phyloP scores from a whole-genome alignment of 106 monocot species.

The Allium fistulosum region DNA sequence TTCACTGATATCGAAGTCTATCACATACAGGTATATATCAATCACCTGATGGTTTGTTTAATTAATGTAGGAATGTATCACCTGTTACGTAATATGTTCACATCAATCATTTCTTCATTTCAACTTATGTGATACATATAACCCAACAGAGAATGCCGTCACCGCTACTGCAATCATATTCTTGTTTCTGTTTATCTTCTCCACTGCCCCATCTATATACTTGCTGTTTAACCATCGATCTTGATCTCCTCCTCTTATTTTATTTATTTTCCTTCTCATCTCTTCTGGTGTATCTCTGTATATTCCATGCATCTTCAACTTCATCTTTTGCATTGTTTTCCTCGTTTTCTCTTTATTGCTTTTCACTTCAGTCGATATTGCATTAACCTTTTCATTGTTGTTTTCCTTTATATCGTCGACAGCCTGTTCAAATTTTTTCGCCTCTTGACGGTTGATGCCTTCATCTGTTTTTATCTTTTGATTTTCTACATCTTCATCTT shows the following conservation, averaged over 20 bases:
- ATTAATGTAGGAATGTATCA: no score
- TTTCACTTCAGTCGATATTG: not conserved
- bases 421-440: not conserved
- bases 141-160: conserved; percentile 31
- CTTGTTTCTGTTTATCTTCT: conserved; percentile 24
- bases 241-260: not conserved
- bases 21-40: no score
- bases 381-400: not conserved
- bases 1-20: no score
- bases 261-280: conserved; percentile 1
- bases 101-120: conserved; percentile 3
- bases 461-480: not conserved
- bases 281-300: not conserved
- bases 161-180: conserved; percentile 29
- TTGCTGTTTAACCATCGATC: conserved; percentile 10
- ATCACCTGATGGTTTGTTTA: no score
- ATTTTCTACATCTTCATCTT: not conserved
- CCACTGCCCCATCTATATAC: not conserved
- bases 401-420: not conserved
- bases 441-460: no score
- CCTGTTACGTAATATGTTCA: no score
- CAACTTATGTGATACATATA: conserved; percentile 27
- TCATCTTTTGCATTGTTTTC: not conserved
- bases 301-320: not conserved
- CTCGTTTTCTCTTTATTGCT: not conserved